Percentiles rank a stretch among this genome's conserved stretches.
phyloP scores from a whole-genome alignment of 164 flowering plant species.

The Umbellularia californica region DNA sequence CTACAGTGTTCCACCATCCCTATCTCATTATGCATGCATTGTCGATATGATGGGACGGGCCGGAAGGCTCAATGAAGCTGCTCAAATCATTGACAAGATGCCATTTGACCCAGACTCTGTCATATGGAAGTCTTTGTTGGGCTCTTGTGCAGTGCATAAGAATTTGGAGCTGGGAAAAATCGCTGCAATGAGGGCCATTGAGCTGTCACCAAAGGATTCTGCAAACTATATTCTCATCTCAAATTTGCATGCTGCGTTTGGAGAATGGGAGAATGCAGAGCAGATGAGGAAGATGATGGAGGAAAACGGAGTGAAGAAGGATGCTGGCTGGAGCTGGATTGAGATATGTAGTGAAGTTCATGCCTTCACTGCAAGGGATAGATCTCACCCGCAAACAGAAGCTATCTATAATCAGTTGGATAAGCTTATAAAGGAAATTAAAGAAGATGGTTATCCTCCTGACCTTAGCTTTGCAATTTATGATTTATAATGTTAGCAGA shows the following conservation, averaged over 20 bases:
- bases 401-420: constrained; percentile 13
- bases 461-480: constrained; percentile 1
- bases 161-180: constrained; percentile 16
- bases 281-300: constrained; percentile 18
- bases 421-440: constrained; percentile 14
- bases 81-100: constrained; percentile 13
- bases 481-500: neutral
- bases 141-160: constrained; percentile 16
- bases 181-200: constrained; percentile 17
- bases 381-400: constrained; percentile 7
- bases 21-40: constrained; percentile 19
- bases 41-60: constrained; percentile 19
- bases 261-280: constrained; percentile 10
- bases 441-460: constrained; percentile 19
- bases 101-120: constrained; percentile 19
- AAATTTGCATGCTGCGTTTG: constrained; percentile 11
- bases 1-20: constrained; percentile 15
- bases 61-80: constrained; percentile 21
- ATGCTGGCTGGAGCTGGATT: constrained; percentile 21
- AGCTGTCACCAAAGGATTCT: constrained; percentile 16
- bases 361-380: constrained; percentile 12
- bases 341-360: constrained; percentile 14
- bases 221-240: constrained; percentile 21
- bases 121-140: constrained; percentile 21
- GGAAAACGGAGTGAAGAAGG: constrained; percentile 15